Evolutionary conservation across 257 asterid species (phyloP).

Genomic region (Catharanthus roseus): DNA sequence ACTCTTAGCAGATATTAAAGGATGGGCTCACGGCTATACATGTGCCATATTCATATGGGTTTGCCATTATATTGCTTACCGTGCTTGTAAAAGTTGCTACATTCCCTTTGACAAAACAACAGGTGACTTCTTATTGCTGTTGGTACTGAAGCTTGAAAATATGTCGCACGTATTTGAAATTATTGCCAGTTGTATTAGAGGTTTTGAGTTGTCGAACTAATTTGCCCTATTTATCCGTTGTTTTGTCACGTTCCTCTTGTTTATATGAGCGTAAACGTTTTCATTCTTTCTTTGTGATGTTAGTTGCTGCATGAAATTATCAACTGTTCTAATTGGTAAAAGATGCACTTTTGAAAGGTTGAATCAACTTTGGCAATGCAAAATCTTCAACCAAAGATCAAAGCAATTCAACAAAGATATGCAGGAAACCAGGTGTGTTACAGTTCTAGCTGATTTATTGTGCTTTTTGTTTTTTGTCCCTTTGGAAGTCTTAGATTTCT

Average conservation of each 20-base stretch:
- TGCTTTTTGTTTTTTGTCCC: not conserved
- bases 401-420: slow-evolving; percentile 96
- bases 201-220: not conserved
- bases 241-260: slow-evolving; percentile 3
- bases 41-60: slow-evolving; percentile 94
- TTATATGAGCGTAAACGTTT: not conserved
- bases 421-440: slow-evolving; percentile 87
- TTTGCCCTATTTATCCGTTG: not conserved
- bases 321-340: slow-evolving; percentile 4
- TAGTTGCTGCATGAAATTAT: slow-evolving; percentile 6
- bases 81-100: slow-evolving; percentile 88
- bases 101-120: slow-evolving; percentile 91
- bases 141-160: slow-evolving; percentile 10
- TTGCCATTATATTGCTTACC: slow-evolving; percentile 90
- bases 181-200: not conserved
- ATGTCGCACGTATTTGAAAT: not conserved
- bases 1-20: slow-evolving; percentile 66
- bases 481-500: not conserved
- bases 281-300: slow-evolving; percentile 8
- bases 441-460: not conserved
- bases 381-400: slow-evolving; percentile 97
- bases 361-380: slow-evolving; percentile 99
- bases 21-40: slow-evolving; percentile 84
- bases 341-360: slow-evolving; percentile 43
- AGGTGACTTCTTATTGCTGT: slow-evolving; percentile 48